These are phyloP conservation scores for Pseudogymnoascus pannorum DNA, from an alignment of 2,329 filamentous ascomycete genomes.

Conservation along the genomic window DNA sequence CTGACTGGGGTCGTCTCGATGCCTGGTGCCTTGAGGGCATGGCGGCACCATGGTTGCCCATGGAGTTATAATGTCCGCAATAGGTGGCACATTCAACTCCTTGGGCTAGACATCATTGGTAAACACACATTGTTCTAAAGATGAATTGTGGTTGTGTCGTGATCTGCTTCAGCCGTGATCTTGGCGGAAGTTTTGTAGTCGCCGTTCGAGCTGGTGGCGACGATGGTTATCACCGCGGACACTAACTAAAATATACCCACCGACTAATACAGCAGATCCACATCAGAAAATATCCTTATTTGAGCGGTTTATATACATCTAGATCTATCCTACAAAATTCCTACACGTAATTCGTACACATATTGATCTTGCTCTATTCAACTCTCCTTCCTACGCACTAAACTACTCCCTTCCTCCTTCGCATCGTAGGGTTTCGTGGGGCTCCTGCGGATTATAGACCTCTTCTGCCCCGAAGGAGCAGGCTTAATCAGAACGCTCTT, in stretches of 20 bases:
- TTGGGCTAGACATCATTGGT: background rate
- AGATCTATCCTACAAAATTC: conserved; percentile 1
- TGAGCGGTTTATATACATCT: conserved; percentile 5
- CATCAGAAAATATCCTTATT: background rate
- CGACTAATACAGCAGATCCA: background rate
- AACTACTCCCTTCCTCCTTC: background rate
- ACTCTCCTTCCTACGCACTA: background rate
- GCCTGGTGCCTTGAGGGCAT: background rate
- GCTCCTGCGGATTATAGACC: conserved; percentile 1
- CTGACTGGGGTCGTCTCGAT: background rate
- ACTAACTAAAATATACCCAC: conserved; percentile 1
- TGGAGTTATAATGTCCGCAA: background rate
- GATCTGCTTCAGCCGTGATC: background rate
- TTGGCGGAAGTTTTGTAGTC: background rate
- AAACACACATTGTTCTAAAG: background rate
- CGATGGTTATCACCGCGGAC: background rate
- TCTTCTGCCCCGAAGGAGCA: background rate
- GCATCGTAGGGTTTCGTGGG: background rate
- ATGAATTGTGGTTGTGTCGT: background rate
- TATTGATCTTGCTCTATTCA: background rate
- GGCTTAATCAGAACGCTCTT: conserved; percentile 3
- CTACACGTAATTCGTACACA: conserved; percentile 8
- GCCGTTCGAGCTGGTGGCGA: background rate
- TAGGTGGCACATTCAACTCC: background rate
- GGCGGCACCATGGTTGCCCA: background rate